A percentile compares a stretch with the other conserved stretches of the same genome.
These are phyloP conservation scores for Echinosophora koreensis DNA, from an alignment of 306 rosid species.

Conservation along the genomic window DNA sequence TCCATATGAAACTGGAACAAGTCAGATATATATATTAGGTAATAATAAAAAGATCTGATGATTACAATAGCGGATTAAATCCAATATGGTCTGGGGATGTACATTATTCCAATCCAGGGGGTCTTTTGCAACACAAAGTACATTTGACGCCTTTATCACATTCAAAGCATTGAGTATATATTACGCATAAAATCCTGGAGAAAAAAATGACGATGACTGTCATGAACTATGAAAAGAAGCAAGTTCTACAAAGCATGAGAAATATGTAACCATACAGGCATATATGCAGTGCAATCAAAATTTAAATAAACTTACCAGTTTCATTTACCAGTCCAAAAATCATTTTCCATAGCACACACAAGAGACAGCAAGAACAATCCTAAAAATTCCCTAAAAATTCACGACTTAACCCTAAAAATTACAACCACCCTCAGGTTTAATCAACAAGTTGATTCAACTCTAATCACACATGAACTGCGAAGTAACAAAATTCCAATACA, in stretches of 20 bases:
- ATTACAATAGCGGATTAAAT: conserved; percentile 33
- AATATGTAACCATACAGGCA: neutral
- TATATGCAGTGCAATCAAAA: neutral
- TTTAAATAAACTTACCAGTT: neutral
- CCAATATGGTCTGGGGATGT: conserved; percentile 41
- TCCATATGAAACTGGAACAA: conserved; percentile 18
- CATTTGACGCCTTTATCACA: conserved; percentile 16
- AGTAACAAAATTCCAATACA: too few relatives aligned
- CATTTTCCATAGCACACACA: neutral
- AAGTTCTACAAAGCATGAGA: neutral
- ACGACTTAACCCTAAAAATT: too few relatives aligned
- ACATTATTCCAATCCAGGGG: conserved; percentile 47
- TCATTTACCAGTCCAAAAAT: too few relatives aligned
- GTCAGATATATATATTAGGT: conserved; percentile 18
- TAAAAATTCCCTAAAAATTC: too few relatives aligned
- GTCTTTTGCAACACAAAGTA: conserved; percentile 5
- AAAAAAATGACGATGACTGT: neutral
- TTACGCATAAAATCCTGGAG: conserved; percentile 37
- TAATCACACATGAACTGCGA: too few relatives aligned
- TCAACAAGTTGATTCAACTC: neutral
- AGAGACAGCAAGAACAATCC: neutral
- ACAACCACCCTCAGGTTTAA: too few relatives aligned
- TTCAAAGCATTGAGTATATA: neutral
- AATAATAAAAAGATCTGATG: neutral
- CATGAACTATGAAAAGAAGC: neutral